Base-by-base conservation (phyloP, 192 early-diverging fungal species). In the Phycomyces nitens region DNA sequence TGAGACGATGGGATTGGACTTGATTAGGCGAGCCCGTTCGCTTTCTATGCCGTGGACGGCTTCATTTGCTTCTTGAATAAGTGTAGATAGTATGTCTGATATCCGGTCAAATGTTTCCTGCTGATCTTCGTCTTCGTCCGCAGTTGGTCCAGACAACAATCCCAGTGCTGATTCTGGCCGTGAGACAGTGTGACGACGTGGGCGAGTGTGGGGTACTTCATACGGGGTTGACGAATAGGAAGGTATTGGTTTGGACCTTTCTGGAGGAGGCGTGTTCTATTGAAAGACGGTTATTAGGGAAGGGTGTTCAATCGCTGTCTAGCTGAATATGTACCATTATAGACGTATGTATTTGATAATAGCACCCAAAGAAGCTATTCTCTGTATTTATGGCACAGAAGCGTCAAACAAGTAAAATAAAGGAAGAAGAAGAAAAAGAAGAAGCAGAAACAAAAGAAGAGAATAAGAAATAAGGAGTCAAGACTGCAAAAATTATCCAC, bases 41-140 rank as follows among this genome's bases (percentile, higher is more conserved):
- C 47, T 27, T 49, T 55, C 53, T 38, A 56, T 52, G 27, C 53
- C 22, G 12, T 58, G 42, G 2, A 73, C 71, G 15, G 71, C 71
- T 18, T 66, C 54, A 16, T 67, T 73, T 3, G 71, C 71, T 67
- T 73, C 71, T 54, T 73, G 55, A 14, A 73, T 68, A 4, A 73
- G 39, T 53, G 56, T 53, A 49, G 65, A 60, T 11, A 73, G 41
- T 3, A 67, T 67, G 22, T 60, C 71, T 14, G 65, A 67, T 63
- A 73, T 73, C 42, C 65, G 60, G 44, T 73, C 71, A 3, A 73
- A 53, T 24, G 61, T 42, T 14, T 58, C 16, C 16, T 56, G 21
- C n/a, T 62, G 60, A 2, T 57, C 50, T 18, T 64, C 56, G 6
- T 53, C 53, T 12, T 64, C 62, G 15, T 70, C 55, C 40, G 49